A percentile compares a stretch with the other conserved stretches of the same genome.
These are phyloP conservation scores for Boletus sensibilis DNA, from an alignment of 768 basidiomycete genomes.

Conservation along the genomic window DNA sequence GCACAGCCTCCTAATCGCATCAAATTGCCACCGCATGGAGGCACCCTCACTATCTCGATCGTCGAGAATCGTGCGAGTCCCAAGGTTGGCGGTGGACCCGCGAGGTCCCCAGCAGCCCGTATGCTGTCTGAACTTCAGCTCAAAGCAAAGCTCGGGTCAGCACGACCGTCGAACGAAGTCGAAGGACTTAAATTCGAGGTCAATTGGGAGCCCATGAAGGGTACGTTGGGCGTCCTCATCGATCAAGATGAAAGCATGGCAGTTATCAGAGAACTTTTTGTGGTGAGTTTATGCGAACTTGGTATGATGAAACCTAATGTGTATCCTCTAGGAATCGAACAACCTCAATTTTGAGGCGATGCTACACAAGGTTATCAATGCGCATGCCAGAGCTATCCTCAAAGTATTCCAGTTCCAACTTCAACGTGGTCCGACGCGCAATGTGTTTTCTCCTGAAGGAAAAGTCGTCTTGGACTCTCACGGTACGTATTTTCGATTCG, in stretches of 20 bases:
- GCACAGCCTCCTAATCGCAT: constrained; percentile 29
- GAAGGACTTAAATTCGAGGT: constrained; percentile 69
- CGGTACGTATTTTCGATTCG: constrained; percentile 38
- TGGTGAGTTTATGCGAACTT: constrained; percentile 48
- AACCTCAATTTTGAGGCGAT: constrained; percentile 75
- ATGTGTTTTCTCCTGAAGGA: constrained; percentile 62
- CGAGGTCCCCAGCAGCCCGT: constrained; percentile 53
- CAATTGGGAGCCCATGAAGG: constrained; percentile 72
- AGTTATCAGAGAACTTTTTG: constrained; percentile 40
- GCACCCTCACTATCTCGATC: constrained; percentile 71
- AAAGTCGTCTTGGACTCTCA: constrained; percentile 55
- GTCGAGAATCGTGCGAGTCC: constrained; percentile 46
- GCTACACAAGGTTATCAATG: constrained; percentile 58
- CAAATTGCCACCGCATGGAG: constrained; percentile 62
- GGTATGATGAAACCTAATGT: background rate
- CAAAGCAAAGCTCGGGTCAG: constrained; percentile 54
- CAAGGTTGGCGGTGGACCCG: constrained; percentile 43
- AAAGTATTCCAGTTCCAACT: constrained; percentile 54
- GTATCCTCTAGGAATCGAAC: constrained; percentile 49
- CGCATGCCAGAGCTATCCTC: constrained; percentile 65
- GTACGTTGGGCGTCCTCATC: constrained; percentile 61
- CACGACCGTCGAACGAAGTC: constrained; percentile 69
- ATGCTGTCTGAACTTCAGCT: constrained; percentile 63
- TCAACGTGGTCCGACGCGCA: constrained; percentile 47
- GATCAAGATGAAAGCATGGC: constrained; percentile 47